These are phyloP conservation scores for Cadophora luteo-olivacea DNA, from an alignment of 2,329 filamentous ascomycete species.

Conservation along the genomic window DNA sequence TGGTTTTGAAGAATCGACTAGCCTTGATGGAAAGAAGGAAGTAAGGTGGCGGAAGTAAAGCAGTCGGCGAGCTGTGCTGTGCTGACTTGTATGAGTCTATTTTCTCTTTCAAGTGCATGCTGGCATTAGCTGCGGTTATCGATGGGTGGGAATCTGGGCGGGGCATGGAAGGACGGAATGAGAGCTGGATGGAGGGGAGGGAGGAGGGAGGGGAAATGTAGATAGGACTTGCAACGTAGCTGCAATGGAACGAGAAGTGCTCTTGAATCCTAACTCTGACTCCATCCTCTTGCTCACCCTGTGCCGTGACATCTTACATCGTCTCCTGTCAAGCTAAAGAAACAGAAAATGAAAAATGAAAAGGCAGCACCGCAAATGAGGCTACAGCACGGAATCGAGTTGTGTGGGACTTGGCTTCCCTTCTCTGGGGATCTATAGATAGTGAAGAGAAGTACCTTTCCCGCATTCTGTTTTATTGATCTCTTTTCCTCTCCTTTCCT, in stretches of 20 bases:
- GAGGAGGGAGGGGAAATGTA: conserved; percentile 24
- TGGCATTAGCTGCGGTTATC: conserved; percentile 26
- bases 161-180: background rate
- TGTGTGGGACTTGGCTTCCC: too few relatives aligned
- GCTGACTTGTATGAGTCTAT: conserved; percentile 3
- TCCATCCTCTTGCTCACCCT: background rate
- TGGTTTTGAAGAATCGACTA: background rate
- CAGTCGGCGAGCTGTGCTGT: conserved; percentile 18
- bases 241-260: conserved; percentile 31
- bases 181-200: background rate
- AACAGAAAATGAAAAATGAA: too few relatives aligned
- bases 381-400: too few relatives aligned
- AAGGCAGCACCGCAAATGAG: too few relatives aligned
- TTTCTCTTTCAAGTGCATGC: conserved; percentile 26
- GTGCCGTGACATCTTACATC: too few relatives aligned
- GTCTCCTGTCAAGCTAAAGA: too few relatives aligned
- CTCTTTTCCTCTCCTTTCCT: too few relatives aligned
- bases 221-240: conserved; percentile 17
- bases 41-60: background rate
- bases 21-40: background rate
- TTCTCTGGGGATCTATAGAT: too few relatives aligned
- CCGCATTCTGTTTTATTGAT: too few relatives aligned
- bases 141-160: conserved; percentile 18
- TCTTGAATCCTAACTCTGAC: background rate
- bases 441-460: too few relatives aligned